Base-by-base conservation (phyloP, 345 rosid species). In the Eucalyptus microcorys region DNA sequence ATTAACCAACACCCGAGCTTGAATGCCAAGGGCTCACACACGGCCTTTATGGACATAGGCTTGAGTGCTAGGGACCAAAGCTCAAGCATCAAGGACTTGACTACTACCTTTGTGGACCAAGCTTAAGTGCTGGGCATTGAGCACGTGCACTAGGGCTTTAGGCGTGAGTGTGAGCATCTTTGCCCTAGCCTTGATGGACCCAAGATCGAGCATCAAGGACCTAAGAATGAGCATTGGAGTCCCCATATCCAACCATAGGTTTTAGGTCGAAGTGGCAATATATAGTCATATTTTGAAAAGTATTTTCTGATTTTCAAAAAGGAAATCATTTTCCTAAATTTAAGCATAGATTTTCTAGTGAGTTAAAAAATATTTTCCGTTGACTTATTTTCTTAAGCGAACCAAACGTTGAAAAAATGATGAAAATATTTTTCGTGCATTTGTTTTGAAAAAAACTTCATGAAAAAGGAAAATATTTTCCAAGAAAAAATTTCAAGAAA, bases 31-130 rank as follows among this genome's bases (percentile, higher is more conserved):
- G 17, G n/a, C 8, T 61, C 34, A 3, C 2, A 1, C 68, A 61
- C 2, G 0, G 0, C 34, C 8, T 30, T 61, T 61, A 4, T 27
- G 16, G 68, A 30, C 7, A 30, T 0, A 7, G 4, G 68, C 16
- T 4, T 5, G 12, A 61, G 68, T 61, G 68, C 1, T 61, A 1
- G 4, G 61, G 17, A 27, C 17, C 32, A 61, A 14, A 59, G 32
- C 32, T 59, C 32, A 5, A 59, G 15, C n/a, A 30, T 59, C 0
- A 12, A 0, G 66, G 66, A 27, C 14, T 12, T 12, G 4, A 59
- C 15, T 30, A 3, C 17, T 27, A 30, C 8, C 3, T 61, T 12
- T 30, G 15, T 61, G 68, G 34, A 61, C 14, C 68, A 1, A 13
- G 68, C 34, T 61, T 0, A 14, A 14, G 34, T 61, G 7, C 7